A percentile compares a stretch with the other conserved stretches of the same genome.
phyloP scores from a whole-genome alignment of 306 rosid genomes.

The Purshia tridentata region DNA sequence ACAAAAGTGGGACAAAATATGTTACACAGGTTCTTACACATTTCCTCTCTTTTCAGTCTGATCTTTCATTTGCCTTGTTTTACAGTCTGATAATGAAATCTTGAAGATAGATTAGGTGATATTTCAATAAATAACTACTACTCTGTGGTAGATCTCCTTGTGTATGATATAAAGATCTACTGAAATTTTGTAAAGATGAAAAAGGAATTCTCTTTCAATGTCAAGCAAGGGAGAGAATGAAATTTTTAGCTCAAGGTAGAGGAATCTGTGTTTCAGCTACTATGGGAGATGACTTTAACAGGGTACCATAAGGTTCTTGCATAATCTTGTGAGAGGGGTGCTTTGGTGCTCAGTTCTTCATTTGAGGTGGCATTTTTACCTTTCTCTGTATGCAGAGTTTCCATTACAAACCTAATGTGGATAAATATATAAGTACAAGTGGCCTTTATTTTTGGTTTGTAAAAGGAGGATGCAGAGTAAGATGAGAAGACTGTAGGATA shows the following conservation, averaged over 20 bases:
- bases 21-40: constrained; percentile 72
- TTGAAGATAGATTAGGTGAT: constrained; percentile 14
- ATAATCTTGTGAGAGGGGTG: not conserved
- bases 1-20: constrained; percentile 99
- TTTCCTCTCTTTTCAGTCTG: constrained; percentile 13
- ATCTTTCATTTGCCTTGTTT: constrained; percentile 22
- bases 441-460: not conserved
- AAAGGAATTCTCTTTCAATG: not conserved
- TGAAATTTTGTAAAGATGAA: not conserved
- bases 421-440: not conserved
- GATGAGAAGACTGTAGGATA: not conserved
- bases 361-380: not conserved
- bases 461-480: not conserved
- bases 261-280: not conserved
- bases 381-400: not conserved
- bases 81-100: constrained; percentile 13
- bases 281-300: not conserved
- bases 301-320: not conserved
- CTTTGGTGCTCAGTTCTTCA: not conserved
- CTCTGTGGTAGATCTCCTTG: not conserved
- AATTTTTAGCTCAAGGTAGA: not conserved
- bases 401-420: not conserved
- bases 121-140: not conserved
- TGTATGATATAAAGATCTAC: not conserved
- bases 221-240: not conserved